Base-by-base conservation (phyloP, 306 rosid genomes). In the Vachellia pachyceras region DNA sequence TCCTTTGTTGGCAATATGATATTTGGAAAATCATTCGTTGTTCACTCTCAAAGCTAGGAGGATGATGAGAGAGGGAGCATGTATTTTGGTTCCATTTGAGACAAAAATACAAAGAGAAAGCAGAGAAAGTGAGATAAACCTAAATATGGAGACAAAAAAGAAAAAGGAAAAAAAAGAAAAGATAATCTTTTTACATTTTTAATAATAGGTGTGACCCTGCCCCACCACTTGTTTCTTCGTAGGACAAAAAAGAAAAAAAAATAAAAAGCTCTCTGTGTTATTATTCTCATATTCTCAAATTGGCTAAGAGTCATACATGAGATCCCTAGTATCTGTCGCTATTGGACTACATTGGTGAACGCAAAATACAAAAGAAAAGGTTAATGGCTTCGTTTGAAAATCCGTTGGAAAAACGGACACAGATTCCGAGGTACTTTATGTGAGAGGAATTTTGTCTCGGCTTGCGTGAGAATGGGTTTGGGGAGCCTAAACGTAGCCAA, bases 81-180 rank as follows among this genome's bases (percentile, higher is more conserved):
- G 44, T 39, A 66, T 66, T 67, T 39, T 67, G 33, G 49, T 67
- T 67, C 18, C 72, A 39, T 13, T 67, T 37, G 72, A 49, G 33
- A 67, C 33, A 67, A 67, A 67, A 65, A 36, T 23, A 17, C 18
- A 73, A 35, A 58, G 29, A 72, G 45, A 71, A 54, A 49, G 33
- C 33, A 29, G 4, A 35, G 50, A 12, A 20, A 23, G 58, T 45
- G 66, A 73, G 37, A 36, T 73, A 63, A 20, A 36, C 5, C 67
- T 6, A 10, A 8, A 67, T 35, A 35, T 39, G 58, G n/a, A n/a
- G n/a, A n/a, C n/a, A n/a, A n/a, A n/a, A n/a, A n/a, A n/a, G n/a
- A n/a, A n/a, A n/a, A n/a, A n/a, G n/a, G n/a, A 29, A 29, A 2
- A 29, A 29, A 29, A 29, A 29, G 33, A 29, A 29, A 5, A 46